Conservation (phyloP, 2,329 filamentous ascomycete species). For the Colletotrichum incanum region DNA sequence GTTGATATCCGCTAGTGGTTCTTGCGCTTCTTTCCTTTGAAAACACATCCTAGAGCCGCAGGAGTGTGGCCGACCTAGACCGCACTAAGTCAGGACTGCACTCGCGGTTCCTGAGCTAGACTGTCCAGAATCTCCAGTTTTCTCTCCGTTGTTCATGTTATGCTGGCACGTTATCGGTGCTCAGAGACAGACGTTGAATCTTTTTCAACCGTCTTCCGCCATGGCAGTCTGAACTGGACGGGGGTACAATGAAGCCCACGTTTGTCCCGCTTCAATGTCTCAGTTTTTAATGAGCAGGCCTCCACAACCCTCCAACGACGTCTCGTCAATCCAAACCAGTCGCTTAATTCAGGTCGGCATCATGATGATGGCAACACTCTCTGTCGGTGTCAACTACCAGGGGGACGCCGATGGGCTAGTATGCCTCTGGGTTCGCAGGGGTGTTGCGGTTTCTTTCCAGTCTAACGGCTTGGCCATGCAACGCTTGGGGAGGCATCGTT, state of each 20-base stretch:
- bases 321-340: neutral
- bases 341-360: slow-evolving; percentile 7
- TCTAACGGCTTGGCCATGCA: slow-evolving; percentile 41
- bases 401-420: slow-evolving; percentile 8
- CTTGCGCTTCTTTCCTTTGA: slow-evolving; percentile 9
- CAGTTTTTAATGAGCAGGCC: neutral
- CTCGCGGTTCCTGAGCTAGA: slow-evolving; percentile 37
- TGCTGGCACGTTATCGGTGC: neutral
- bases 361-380: slow-evolving; percentile 5
- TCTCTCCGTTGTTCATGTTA: neutral
- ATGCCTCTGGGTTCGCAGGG: slow-evolving; percentile 23
- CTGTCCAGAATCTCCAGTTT: neutral
- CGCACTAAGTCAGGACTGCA: slow-evolving; percentile 24
- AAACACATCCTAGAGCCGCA: slow-evolving; percentile 12
- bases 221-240: neutral
- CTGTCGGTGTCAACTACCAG: neutral
- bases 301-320: neutral
- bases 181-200: neutral
- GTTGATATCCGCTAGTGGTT: neutral
- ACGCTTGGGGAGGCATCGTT: slow-evolving; percentile 33
- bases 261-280: neutral
- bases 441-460: slow-evolving; percentile 24
- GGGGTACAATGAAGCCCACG: neutral
- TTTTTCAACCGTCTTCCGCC: neutral
- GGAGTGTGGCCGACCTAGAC: slow-evolving; percentile 8